Evolutionary conservation across 257 asterid genomes (phyloP).

Genomic region (Salvia rosmarinus): DNA sequence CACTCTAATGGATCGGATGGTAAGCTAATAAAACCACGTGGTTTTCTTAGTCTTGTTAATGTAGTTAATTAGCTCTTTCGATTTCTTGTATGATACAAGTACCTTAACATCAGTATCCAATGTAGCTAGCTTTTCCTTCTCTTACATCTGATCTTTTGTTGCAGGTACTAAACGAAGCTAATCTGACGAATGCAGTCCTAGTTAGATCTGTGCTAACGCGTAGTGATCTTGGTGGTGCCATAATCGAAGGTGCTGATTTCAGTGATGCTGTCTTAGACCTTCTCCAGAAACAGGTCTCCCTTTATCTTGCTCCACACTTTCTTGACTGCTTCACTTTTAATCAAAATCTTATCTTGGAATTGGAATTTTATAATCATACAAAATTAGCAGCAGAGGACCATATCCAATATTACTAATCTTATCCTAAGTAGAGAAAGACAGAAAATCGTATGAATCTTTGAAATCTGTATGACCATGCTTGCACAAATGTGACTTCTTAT

Average conservation of each 20-base stretch:
- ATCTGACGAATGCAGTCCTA: slow-evolving; percentile 86
- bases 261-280: slow-evolving; percentile 95
- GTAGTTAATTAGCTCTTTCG: too few species aligned
- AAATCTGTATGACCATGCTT: neutral
- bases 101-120: neutral
- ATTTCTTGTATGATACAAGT: neutral
- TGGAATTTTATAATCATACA: too few species aligned
- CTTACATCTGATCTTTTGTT: neutral
- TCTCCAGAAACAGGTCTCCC: slow-evolving; percentile 78
- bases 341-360: too few species aligned
- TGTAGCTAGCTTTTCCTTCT: neutral
- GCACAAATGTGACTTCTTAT: neutral
- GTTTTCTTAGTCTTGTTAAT: too few species aligned
- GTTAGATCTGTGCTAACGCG: slow-evolving; percentile 88
- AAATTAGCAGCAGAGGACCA: too few species aligned
- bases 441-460: neutral
- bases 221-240: slow-evolving; percentile 93
- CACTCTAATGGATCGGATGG: slow-evolving; percentile 98
- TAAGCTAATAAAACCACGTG: slow-evolving; percentile 39
- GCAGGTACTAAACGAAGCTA: slow-evolving; percentile 91
- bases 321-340: too few species aligned
- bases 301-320: too few species aligned
- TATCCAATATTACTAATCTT: too few species aligned
- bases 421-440: neutral
- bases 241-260: slow-evolving; percentile 86